Conservation (phyloP, 331 rosid species). For the Cydonia oblonga region DNA sequence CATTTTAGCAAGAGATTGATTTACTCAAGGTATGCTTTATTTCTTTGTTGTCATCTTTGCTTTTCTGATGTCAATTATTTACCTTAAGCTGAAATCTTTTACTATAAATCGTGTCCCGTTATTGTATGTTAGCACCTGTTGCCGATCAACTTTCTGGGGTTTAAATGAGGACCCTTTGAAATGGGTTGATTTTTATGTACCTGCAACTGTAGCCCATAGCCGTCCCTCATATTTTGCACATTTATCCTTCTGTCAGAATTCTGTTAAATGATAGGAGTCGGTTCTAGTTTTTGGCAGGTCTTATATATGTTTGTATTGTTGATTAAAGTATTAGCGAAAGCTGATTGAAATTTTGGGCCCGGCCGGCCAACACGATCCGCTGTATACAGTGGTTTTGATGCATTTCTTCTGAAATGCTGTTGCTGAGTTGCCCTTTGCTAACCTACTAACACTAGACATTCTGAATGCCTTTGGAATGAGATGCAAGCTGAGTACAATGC, state of each 20-base stretch:
- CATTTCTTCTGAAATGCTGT: not conserved
- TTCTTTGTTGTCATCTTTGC: constrained; percentile 1
- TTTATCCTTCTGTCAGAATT: not conserved
- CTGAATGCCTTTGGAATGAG: not conserved
- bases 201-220: not conserved
- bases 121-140: not conserved
- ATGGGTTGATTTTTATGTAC: not conserved
- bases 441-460: not conserved
- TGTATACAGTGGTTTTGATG: not conserved
- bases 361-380: not conserved
- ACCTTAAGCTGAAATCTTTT: constrained; percentile 4
- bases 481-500: constrained; percentile 6
- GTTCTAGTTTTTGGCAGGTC: not conserved
- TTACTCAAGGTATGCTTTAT: constrained; percentile 62
- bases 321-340: not conserved
- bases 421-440: not conserved
- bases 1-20: constrained; percentile 93
- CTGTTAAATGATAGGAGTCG: not conserved
- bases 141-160: too few species aligned
- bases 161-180: too few species aligned
- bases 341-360: not conserved
- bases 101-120: not conserved
- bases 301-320: not conserved
- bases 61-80: constrained; percentile 8
- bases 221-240: not conserved